These are phyloP conservation scores for Filobasidium wieringae DNA, from an alignment of 768 basidiomycete species.

Conservation along the genomic window DNA sequence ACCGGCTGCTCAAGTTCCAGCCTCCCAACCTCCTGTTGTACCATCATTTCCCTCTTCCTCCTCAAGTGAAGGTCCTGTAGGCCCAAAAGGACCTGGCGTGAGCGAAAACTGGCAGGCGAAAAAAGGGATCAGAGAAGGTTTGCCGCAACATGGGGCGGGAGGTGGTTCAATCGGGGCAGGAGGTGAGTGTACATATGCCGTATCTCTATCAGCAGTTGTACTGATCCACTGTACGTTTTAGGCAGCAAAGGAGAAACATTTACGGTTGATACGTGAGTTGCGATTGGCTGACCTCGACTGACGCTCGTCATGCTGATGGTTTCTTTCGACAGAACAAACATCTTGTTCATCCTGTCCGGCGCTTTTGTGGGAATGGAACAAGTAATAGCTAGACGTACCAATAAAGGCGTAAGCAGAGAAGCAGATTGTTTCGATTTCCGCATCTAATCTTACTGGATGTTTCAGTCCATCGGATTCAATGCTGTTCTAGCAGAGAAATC, in stretches of 20 bases:
- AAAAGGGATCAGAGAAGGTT: constrained; percentile 33
- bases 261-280: constrained; percentile 28
- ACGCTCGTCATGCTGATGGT: not conserved
- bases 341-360: constrained; percentile 88
- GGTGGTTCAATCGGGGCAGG: constrained; percentile 17
- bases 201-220: not conserved
- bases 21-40: not conserved
- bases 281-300: not conserved
- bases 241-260: constrained; percentile 36
- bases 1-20: constrained; percentile 21
- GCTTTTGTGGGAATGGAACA: constrained; percentile 87
- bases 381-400: constrained; percentile 63
- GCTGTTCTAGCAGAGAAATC: constrained; percentile 42
- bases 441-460: not conserved
- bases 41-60: not conserved
- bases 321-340: constrained; percentile 65
- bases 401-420: constrained; percentile 60
- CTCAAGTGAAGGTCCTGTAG: constrained; percentile 30
- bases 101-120: constrained; percentile 18
- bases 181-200: not conserved
- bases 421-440: not conserved
- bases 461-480: constrained; percentile 82
- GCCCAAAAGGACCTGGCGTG: constrained; percentile 16
- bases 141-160: constrained; percentile 31
- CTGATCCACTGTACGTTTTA: too few relatives aligned